These are phyloP conservation scores for Ustilago hordei DNA, from an alignment of 1,284 basidiomycete genomes.

Conservation along the genomic window DNA sequence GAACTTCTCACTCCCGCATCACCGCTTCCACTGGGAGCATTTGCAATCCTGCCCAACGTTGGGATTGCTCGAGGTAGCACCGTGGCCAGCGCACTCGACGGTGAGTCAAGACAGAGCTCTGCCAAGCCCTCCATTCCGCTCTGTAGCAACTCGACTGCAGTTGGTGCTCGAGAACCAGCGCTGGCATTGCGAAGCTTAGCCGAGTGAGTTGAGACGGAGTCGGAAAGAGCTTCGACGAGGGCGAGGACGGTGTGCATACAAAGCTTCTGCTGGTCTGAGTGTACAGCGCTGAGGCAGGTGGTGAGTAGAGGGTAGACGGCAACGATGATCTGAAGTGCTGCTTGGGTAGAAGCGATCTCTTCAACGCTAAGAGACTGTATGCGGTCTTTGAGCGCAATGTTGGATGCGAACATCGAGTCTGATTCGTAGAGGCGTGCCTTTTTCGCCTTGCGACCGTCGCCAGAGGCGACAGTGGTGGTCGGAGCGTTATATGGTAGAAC, in stretches of 20 bases:
- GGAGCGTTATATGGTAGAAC: slow-evolving; percentile 18
- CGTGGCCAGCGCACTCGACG: slow-evolving; percentile 30
- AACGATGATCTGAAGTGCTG: slow-evolving; percentile 33
- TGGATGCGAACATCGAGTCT: slow-evolving; percentile 40
- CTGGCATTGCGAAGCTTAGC: slow-evolving; percentile 13
- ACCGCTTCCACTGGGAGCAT: slow-evolving; percentile 29
- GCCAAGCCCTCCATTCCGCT: slow-evolving; percentile 20
- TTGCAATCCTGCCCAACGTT: slow-evolving; percentile 19
- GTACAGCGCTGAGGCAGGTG: slow-evolving; percentile 31
- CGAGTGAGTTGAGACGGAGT: slow-evolving; percentile 27
- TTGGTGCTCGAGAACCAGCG: slow-evolving; percentile 18
- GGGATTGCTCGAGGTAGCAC: slow-evolving; percentile 36
- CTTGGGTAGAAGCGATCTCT: slow-evolving; percentile 29
- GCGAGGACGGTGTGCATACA: slow-evolving; percentile 35
- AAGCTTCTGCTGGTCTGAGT: slow-evolving; percentile 47
- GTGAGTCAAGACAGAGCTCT: slow-evolving; percentile 29
- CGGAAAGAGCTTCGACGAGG: slow-evolving; percentile 47
- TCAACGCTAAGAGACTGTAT: slow-evolving; percentile 29
- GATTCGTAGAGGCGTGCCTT: slow-evolving; percentile 56
- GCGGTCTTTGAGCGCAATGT: slow-evolving; percentile 37
- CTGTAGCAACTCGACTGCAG: slow-evolving; percentile 11
- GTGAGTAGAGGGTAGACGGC: slow-evolving; percentile 40
- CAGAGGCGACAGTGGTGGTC: slow-evolving; percentile 2
- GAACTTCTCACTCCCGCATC: slow-evolving; percentile 8
- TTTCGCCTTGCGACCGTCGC: slow-evolving; percentile 36